These are phyloP conservation scores for Rhizopus sp. DNA, from an alignment of 371 early-diverging fungal species.

Conservation along the genomic window DNA sequence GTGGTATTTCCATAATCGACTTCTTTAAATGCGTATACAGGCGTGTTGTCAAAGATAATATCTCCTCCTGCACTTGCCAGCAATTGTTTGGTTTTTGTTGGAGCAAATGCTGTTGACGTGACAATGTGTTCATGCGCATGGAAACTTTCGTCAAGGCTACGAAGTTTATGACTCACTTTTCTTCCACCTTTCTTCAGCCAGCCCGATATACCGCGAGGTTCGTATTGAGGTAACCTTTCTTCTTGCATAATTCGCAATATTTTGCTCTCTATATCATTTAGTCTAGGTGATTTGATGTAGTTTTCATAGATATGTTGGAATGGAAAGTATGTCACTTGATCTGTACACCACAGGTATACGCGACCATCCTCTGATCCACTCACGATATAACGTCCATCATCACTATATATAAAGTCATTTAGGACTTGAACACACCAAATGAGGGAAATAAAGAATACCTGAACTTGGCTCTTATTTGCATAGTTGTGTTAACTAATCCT, in stretches of 20 bases:
- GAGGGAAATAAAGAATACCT: conserved; percentile 40
- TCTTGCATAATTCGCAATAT: conserved; percentile 20
- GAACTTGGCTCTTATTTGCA: conserved; percentile 74
- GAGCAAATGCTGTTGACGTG: conserved; percentile 65
- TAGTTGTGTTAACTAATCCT: conserved; percentile 68
- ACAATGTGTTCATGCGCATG: conserved; percentile 54
- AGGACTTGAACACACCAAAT: too few relatives aligned
- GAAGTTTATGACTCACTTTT: conserved; percentile 32
- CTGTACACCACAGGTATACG: conserved; percentile 76
- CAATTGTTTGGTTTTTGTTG: conserved; percentile 56
- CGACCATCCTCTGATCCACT: conserved; percentile 81
- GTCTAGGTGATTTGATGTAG: conserved; percentile 26
- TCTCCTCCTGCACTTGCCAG: conserved; percentile 54
- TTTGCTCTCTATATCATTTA: conserved; percentile 26
- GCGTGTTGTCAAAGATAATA: conserved; percentile 44
- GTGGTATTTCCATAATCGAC: background rate
- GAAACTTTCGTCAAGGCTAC: conserved; percentile 41
- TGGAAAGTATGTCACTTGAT: conserved; percentile 41
- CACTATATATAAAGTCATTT: conserved; percentile 28
- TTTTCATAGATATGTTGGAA: conserved; percentile 39
- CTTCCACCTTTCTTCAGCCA: conserved; percentile 35
- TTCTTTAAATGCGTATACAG: conserved; percentile 16
- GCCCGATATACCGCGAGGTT: conserved; percentile 9
- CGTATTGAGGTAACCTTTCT: background rate
- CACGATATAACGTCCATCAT: conserved; percentile 76